Evolutionary conservation across 2,329 filamentous ascomycete genomes (phyloP), one percentile per base, ranked within the genome.

Genomic region (Phaeosphaeriaceae sp.): DNA sequence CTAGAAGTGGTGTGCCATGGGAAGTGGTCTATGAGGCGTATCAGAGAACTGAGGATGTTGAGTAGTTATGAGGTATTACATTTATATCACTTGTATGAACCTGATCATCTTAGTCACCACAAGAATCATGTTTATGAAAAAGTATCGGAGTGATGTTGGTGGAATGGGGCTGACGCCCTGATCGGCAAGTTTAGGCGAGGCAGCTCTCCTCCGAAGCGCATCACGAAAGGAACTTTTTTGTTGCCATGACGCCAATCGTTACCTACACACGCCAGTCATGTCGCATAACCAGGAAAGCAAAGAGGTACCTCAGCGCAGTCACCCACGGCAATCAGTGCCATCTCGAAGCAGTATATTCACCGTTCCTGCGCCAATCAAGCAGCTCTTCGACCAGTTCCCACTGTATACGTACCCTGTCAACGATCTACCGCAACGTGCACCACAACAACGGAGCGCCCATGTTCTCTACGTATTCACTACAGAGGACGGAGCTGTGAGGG

Each of bases 371-470:
- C 90, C 92, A 19, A 83, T 98, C 67, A 93, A 92, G 77, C 85
- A 85, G 51, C 84, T 98, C 58, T 99, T 98, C 82, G 89, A 94
- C 77, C 82, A 79, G 60, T 95, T 97, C 70, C 95, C 95, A 24
- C 85, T 98, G 51, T 76, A 85, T 57, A 90, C 88, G 40, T 93
- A 96, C 77, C 84, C 88, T 25, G 79, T 89, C 54, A 94, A 96
- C 75, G 84, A 87, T 50, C 86, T 96, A 7, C 93, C 93, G 33
- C 81, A 84, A 53, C 84, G 89, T 66, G 81, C 85, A 25, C 83
- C 81, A 31, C 80, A 70, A 51, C 73, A 79, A 53, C 78, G 76
- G 65, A 73, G 79, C 60, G 79, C 79, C 69, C 84, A 86, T 61
- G 84, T 86, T 10, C 82, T 99, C 9, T 93, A 93, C 76, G 83